Conservation (phyloP, 2,329 filamentous ascomycete species). For the Phyllosticta citribraziliensis region DNA sequence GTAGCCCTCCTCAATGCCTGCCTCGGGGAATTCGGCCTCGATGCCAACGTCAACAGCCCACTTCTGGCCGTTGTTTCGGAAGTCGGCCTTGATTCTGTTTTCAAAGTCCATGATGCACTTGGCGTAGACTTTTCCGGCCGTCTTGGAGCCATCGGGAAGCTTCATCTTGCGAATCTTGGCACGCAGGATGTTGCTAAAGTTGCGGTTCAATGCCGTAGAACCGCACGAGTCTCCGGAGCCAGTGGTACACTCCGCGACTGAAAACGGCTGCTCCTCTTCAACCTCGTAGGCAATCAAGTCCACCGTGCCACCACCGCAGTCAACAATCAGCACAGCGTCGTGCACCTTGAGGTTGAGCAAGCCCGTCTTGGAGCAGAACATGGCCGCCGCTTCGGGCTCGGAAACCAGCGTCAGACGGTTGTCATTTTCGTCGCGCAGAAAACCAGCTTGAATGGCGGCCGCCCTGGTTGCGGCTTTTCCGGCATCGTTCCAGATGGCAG, state of each 20-base stretch:
- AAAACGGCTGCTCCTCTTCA: slow-evolving; percentile 94
- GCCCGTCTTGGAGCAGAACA: slow-evolving; percentile 96
- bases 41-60: slow-evolving; percentile 99
- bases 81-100: slow-evolving; percentile 98
- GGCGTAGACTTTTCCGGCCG: slow-evolving; percentile 93
- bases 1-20: slow-evolving; percentile 96
- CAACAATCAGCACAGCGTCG: slow-evolving; percentile 94
- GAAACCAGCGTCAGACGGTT: slow-evolving; percentile 90
- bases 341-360: slow-evolving; percentile 95
- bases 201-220: slow-evolving; percentile 94
- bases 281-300: slow-evolving; percentile 99
- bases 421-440: slow-evolving; percentile 94
- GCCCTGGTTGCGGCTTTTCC: slow-evolving; percentile 94
- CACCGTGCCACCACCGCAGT: slow-evolving; percentile 96
- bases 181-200: slow-evolving; percentile 95
- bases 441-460: slow-evolving; percentile 92
- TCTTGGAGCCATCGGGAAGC: slow-evolving; percentile 90
- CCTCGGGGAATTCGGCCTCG: slow-evolving; percentile 94
- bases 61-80: slow-evolving; percentile 97
- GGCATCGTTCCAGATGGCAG: slow-evolving; percentile 98
- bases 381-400: slow-evolving; percentile 90
- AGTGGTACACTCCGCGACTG: slow-evolving; percentile 91
- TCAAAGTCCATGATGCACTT: slow-evolving; percentile 99
- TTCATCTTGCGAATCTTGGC: slow-evolving; percentile 99
- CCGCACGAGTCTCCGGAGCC: slow-evolving; percentile 96